Percentiles rank a stretch among this genome's conserved stretches.
These are phyloP conservation scores for Cyberlindnera bimundalis DNA, from an alignment of 805 yeast species.

Conservation along the genomic window DNA sequence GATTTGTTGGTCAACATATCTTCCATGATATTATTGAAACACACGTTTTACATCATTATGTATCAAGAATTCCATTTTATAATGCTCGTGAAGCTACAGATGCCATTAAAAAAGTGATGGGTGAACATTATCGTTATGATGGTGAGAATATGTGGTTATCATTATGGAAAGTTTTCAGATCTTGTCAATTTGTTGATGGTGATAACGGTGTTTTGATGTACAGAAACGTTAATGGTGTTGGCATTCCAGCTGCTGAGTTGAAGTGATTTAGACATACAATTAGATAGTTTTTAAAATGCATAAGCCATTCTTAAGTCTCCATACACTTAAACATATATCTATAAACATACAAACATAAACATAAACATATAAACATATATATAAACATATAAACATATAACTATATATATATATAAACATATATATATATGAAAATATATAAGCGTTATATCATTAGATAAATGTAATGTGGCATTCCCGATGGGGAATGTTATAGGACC, in stretches of 20 bases:
- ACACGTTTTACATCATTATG: constrained; percentile 83
- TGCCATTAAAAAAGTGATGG: constrained; percentile 82
- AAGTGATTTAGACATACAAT: neutral
- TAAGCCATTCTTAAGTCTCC: too few relatives aligned
- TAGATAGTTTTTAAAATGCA: too few relatives aligned
- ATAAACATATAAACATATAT: too few relatives aligned
- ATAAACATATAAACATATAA: too few relatives aligned
- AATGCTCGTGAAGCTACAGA: constrained; percentile 77
- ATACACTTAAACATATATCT: too few relatives aligned
- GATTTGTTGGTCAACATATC: constrained; percentile 71
- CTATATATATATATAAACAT: too few relatives aligned
- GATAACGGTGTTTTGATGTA: constrained; percentile 69
- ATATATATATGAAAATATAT: too few relatives aligned
- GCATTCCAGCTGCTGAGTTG: constrained; percentile 29
- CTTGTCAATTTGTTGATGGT: constrained; percentile 73
- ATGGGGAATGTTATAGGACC: too few relatives aligned
- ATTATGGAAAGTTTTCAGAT: constrained; percentile 59
- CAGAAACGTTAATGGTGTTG: constrained; percentile 65
- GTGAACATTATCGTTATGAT: constrained; percentile 64
- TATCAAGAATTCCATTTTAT: constrained; percentile 83
- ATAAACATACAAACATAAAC: too few relatives aligned
- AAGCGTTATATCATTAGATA: too few relatives aligned
- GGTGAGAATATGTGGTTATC: constrained; percentile 73
- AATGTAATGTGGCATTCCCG: too few relatives aligned
- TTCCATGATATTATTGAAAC: constrained; percentile 91